These are phyloP conservation scores for Cytidiella melzeri DNA, from an alignment of 768 basidiomycete genomes.

Conservation along the genomic window DNA sequence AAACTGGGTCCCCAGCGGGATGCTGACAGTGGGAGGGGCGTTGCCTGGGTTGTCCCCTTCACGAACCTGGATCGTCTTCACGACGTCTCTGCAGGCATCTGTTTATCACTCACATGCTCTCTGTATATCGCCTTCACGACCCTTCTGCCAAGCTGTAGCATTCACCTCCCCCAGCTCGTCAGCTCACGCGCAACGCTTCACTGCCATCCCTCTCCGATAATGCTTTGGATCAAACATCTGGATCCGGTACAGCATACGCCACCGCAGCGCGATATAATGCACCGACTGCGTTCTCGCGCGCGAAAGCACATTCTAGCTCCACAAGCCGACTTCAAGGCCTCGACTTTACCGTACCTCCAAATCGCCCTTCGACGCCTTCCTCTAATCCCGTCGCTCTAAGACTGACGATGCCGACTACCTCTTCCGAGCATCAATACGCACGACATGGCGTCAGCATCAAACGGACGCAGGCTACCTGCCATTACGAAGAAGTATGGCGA, in stretches of 20 bases:
- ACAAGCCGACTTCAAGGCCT: constrained; percentile 50
- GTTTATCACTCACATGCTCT: too few species aligned
- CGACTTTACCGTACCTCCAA: constrained; percentile 69
- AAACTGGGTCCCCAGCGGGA: too few species aligned
- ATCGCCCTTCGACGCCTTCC: constrained; percentile 74
- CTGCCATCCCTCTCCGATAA: constrained; percentile 70
- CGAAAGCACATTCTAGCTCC: constrained; percentile 62
- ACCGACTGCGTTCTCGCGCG: constrained; percentile 76
- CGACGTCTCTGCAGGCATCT: too few species aligned
- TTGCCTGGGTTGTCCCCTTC: too few species aligned
- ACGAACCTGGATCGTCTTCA: too few species aligned
- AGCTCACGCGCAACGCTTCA: constrained; percentile 71
- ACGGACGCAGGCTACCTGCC: too few species aligned
- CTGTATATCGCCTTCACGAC: too few species aligned
- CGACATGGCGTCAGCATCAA: too few species aligned
- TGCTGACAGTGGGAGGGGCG: too few species aligned
- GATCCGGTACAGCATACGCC: constrained; percentile 35
- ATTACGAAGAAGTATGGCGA: too few species aligned
- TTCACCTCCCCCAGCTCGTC: constrained; percentile 57
- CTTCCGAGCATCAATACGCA: too few species aligned
- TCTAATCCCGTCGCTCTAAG: constrained; percentile 71
- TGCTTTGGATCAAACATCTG: constrained; percentile 47
- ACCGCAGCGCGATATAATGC: constrained; percentile 61
- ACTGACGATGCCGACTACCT: constrained; percentile 81
- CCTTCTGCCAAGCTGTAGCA: constrained; percentile 75